Evolutionary conservation across 495 filamentous ascomycete genomes (phyloP).

Genomic region (Apiosordaria backusii): DNA sequence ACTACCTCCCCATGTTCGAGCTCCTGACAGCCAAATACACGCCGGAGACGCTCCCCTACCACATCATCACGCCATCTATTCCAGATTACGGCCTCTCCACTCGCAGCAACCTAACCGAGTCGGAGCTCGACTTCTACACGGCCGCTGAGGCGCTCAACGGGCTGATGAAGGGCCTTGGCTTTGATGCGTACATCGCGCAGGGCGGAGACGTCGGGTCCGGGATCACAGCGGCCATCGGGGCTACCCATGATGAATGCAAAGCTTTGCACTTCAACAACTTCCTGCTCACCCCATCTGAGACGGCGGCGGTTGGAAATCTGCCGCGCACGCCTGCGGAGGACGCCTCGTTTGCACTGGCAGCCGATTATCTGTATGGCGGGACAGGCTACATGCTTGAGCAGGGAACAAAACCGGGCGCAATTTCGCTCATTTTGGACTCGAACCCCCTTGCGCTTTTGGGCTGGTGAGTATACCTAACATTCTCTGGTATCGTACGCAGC

Average conservation of each 20-base stretch:
- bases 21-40: constrained; percentile 52
- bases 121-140: constrained; percentile 43
- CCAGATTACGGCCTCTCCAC: constrained; percentile 62
- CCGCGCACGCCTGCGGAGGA: constrained; percentile 16
- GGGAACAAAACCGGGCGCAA: constrained; percentile 56
- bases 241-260: constrained; percentile 35
- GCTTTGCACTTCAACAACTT: constrained; percentile 39
- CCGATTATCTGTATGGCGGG: constrained; percentile 30
- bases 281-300: constrained; percentile 17
- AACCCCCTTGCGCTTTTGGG: constrained; percentile 61
- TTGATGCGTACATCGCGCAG: constrained; percentile 58
- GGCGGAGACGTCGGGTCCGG: constrained; percentile 66
- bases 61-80: constrained; percentile 62
- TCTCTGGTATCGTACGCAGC: too few species aligned
- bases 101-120: constrained; percentile 17
- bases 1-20: constrained; percentile 46
- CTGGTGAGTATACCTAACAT: too few species aligned
- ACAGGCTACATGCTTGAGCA: constrained; percentile 56
- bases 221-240: constrained; percentile 43
- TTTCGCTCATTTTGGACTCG: constrained; percentile 52
- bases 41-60: constrained; percentile 56
- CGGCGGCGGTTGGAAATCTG: constrained; percentile 12
- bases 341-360: constrained; percentile 6
- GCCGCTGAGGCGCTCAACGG: constrained; percentile 52
- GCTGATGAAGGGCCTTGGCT: constrained; percentile 59